Evolutionary conservation across 2,329 filamentous ascomycete species (phyloP), one percentile per base, ranked within the genome.

Genomic region (Sporothrix sp.): DNA sequence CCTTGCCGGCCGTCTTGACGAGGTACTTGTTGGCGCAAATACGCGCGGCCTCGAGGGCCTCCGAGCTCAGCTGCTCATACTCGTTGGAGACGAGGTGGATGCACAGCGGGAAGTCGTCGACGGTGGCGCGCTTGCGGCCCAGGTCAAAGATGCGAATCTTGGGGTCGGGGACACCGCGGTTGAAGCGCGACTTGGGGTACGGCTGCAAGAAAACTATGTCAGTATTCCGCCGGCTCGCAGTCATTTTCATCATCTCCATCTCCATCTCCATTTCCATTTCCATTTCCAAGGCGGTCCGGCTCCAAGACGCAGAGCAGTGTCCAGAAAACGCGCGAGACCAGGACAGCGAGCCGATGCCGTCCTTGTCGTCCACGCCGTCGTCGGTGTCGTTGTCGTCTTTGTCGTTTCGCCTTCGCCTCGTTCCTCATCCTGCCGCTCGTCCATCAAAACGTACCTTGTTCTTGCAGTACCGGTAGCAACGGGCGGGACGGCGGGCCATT

Each of bases 391-490:
- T 28, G 6, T 28, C 25, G 6, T 28, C 25, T 28, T 28, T 28
- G 25, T 28, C 38, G 43, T 53, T 52, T 16, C 16, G 30, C 37
- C 37, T 30, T 48, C 49, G 27, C 27, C 52, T 53, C 49, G 9
- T 20, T 8, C 10, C 8, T 37, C 44, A 37, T 18, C n/a, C 43
- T 5, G 14, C 32, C 27, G 4, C 52, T 42, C 45, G 44, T 49
- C 48, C 25, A 48, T 47, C 47, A 42, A 48, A 58, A 74, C 85
- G 76, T 71, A 95, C 89, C 89, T 96, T 96, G 85, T 97, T 98
- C 88, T 98, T 98, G 90, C 93, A 98, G 87, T 98, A 98, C 71
- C 93, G 85, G 84, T 95, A 98, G 81, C 93, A 98, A 81, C 93
- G 87, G 70, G 93, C 93, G 71, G 93, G 93, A 86, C 93, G 89